phyloP scores from a whole-genome alignment of 495 filamentous ascomycete species.

The Penicillium canescens region DNA sequence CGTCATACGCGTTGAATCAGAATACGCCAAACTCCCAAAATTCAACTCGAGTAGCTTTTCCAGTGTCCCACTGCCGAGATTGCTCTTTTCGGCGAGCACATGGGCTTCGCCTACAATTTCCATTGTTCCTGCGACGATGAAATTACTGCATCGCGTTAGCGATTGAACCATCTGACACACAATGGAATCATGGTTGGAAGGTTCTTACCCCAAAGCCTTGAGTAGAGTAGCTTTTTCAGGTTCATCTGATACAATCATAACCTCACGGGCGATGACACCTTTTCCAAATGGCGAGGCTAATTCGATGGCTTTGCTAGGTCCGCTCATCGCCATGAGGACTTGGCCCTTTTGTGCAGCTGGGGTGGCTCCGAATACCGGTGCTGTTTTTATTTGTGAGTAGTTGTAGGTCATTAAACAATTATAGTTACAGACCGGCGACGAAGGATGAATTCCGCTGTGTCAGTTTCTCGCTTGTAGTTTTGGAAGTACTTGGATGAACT shows the following conservation, averaged over 20 bases:
- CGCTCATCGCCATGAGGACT: conserved; percentile 8
- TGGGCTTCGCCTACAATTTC: conserved; percentile 17
- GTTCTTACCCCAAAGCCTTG: conserved; percentile 12
- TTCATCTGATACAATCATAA: conserved; percentile 9
- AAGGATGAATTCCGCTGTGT: not conserved
- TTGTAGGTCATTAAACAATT: not conserved
- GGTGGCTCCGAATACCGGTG: conserved; percentile 12
- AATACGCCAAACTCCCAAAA: conserved; percentile 5
- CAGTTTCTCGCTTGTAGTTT: not conserved
- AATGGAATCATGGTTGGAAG: too few relatives aligned
- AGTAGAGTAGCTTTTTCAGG: conserved; percentile 11
- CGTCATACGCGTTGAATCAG: conserved; percentile 10
- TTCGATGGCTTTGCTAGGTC: not conserved
- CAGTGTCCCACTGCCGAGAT: conserved; percentile 5
- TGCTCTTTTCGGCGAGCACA: conserved; percentile 14
- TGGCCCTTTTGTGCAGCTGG: conserved; percentile 7
- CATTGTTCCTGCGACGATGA: conserved; percentile 11
- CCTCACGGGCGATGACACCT: conserved; percentile 11
- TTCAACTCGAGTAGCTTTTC: conserved; percentile 13
- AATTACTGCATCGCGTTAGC: conserved; percentile 6
- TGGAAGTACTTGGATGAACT: conserved; percentile 7
- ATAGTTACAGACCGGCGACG: conserved; percentile 1
- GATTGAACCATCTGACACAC: not conserved
- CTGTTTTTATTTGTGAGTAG: not conserved
- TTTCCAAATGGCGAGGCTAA: not conserved